Percentiles rank a stretch among this genome's conserved stretches.
These are phyloP conservation scores for Termitomyces sp. DNA, from an alignment of 768 basidiomycete species.

Conservation along the genomic window DNA sequence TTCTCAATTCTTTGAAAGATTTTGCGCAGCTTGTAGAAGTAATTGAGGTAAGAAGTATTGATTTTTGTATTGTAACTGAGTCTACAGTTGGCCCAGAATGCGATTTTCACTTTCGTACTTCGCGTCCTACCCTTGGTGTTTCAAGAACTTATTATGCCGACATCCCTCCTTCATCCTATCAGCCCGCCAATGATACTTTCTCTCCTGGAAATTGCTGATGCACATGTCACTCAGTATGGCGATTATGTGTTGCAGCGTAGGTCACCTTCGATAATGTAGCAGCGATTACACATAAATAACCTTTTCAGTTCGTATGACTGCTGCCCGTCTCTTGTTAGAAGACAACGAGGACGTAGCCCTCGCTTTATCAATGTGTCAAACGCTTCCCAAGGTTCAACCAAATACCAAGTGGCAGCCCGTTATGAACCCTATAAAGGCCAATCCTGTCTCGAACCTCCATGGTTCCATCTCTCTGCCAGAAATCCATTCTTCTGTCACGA, in stretches of 20 bases:
- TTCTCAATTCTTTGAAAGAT: neutral
- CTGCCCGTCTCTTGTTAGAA: slow-evolving; percentile 15
- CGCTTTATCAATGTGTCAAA: slow-evolving; percentile 17
- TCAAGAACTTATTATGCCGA: slow-evolving; percentile 9
- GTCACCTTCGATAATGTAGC: neutral
- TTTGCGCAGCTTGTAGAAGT: slow-evolving; percentile 18
- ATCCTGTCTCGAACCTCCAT: slow-evolving; percentile 6
- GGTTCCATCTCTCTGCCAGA: slow-evolving; percentile 16
- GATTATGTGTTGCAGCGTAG: slow-evolving; percentile 20
- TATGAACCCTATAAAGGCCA: slow-evolving; percentile 5
- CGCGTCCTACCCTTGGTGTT: slow-evolving; percentile 20
- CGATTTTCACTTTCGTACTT: slow-evolving; percentile 19
- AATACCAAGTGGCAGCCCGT: slow-evolving; percentile 11
- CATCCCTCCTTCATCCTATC: slow-evolving; percentile 14
- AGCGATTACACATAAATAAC: neutral
- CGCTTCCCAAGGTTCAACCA: slow-evolving; percentile 13
- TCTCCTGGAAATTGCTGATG: slow-evolving; percentile 15
- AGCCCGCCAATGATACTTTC: slow-evolving; percentile 18
- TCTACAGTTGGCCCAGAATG: slow-evolving; percentile 8
- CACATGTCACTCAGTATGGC: slow-evolving; percentile 12
- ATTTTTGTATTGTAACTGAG: neutral
- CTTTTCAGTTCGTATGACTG: slow-evolving; percentile 20
- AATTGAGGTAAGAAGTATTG: slow-evolving; percentile 10
- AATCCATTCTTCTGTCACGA: slow-evolving; percentile 8
- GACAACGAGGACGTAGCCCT: slow-evolving; percentile 16